phyloP scores from a whole-genome alignment of 768 basidiomycete genomes.

The Hebeloma cylindrosporum region DNA sequence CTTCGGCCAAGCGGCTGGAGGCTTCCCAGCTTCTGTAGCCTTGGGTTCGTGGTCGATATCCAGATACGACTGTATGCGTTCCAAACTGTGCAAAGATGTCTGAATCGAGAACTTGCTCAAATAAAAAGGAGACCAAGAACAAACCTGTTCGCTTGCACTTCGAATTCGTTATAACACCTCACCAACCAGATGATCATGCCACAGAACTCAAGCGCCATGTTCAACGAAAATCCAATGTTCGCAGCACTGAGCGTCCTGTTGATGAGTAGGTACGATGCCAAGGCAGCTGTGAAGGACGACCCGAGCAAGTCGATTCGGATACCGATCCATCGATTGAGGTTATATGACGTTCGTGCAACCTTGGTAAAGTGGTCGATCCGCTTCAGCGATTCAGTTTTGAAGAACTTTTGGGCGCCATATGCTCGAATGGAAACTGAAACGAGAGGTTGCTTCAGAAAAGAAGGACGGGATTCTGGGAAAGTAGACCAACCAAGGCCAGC shows the following conservation, averaged over 20 bases:
- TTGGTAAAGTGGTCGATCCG: slow-evolving; percentile 56
- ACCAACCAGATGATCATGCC: slow-evolving; percentile 54
- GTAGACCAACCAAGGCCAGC: slow-evolving; percentile 47
- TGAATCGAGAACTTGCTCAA: neutral
- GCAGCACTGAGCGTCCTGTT: slow-evolving; percentile 34
- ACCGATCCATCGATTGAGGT: slow-evolving; percentile 48
- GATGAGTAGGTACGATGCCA: slow-evolving; percentile 58
- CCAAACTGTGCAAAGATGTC: slow-evolving; percentile 27
- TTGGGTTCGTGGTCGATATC: slow-evolving; percentile 58
- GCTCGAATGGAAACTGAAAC: slow-evolving; percentile 57
- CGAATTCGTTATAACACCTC: slow-evolving; percentile 44
- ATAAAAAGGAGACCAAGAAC: slow-evolving; percentile 3
- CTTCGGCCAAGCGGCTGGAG: slow-evolving; percentile 69
- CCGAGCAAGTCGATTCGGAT: slow-evolving; percentile 62
- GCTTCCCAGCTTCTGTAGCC: slow-evolving; percentile 39
- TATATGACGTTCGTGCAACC: slow-evolving; percentile 48
- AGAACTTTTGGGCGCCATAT: slow-evolving; percentile 58
- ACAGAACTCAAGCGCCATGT: slow-evolving; percentile 61
- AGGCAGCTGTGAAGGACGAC: slow-evolving; percentile 48
- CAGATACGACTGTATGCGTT: slow-evolving; percentile 71
- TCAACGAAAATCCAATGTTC: slow-evolving; percentile 55
- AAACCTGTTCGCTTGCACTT: slow-evolving; percentile 47
- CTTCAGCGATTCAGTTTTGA: slow-evolving; percentile 44
- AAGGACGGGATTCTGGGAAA: neutral
- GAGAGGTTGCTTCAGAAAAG: neutral